Percentiles rank a stretch among this genome's conserved stretches.
phyloP scores from a whole-genome alignment of 73 alveolate genomes.

The Paramecium bursaria region DNA sequence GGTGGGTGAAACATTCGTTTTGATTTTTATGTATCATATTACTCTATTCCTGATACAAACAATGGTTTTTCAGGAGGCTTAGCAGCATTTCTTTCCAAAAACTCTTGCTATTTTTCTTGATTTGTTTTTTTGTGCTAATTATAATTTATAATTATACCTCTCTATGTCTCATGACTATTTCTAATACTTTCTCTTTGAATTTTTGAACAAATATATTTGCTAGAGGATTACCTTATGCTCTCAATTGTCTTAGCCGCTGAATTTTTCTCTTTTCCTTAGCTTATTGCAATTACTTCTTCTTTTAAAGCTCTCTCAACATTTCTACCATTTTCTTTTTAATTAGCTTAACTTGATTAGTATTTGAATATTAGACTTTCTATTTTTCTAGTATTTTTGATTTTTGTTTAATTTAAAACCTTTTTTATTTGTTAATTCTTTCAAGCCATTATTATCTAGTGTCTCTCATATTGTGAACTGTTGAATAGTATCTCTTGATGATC shows the following conservation, averaged over 20 bases:
- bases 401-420: constrained; percentile 3
- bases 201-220: constrained; percentile 52
- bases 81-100: constrained; percentile 29
- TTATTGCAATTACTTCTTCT: neutral
- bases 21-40: constrained; percentile 26
- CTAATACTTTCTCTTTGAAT: constrained; percentile 30
- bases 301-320: constrained; percentile 21
- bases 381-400: neutral
- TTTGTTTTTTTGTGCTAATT: constrained; percentile 18
- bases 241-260: neutral
- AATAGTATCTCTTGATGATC: neutral
- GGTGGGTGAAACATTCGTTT: constrained; percentile 57
- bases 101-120: constrained; percentile 34
- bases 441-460: constrained; percentile 16
- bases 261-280: constrained; percentile 30
- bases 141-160: neutral
- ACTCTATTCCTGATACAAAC: neutral
- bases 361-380: neutral
- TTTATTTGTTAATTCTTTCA: constrained; percentile 3
- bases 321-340: constrained; percentile 11
- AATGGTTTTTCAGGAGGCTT: constrained; percentile 46
- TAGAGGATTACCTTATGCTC: constrained; percentile 48
- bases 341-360: neutral
- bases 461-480: neutral
- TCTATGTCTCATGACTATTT: constrained; percentile 11